These are phyloP conservation scores for Colletotrichum spaethianum DNA, from an alignment of 2,329 filamentous ascomycete species.

Conservation along the genomic window DNA sequence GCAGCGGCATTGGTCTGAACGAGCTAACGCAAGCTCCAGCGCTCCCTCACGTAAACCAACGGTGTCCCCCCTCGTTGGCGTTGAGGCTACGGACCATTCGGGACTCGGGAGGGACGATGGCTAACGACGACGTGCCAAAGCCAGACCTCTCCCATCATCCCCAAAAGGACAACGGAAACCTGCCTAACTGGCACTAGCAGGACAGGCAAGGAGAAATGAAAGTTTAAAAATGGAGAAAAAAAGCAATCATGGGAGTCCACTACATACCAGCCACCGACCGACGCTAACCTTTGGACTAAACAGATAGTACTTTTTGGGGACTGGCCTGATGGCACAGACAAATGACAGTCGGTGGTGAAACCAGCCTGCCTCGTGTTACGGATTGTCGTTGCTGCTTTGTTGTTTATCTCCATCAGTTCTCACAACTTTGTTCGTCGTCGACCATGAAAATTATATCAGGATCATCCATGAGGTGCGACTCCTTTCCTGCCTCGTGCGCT, in stretches of 20 bases:
- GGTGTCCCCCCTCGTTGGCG: constrained; percentile 1
- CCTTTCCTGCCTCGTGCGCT: background rate
- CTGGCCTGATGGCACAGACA: constrained; percentile 7
- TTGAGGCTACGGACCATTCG: constrained; percentile 1
- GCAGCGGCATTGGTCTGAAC: constrained; percentile 25
- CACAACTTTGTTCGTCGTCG: constrained; percentile 7
- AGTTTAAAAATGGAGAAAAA: constrained; percentile 24
- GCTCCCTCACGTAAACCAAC: constrained; percentile 7
- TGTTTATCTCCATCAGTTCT: background rate
- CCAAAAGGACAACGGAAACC: constrained; percentile 14
- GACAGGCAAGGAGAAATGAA: constrained; percentile 18
- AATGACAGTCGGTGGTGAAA: constrained; percentile 10
- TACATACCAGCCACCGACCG: constrained; percentile 25
- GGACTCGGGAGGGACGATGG: background rate
- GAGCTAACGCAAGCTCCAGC: constrained; percentile 29
- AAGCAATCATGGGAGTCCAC: constrained; percentile 23
- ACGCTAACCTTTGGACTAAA: background rate
- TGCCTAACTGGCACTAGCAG: constrained; percentile 27
- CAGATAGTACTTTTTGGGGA: background rate
- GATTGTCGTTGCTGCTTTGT: constrained; percentile 7
- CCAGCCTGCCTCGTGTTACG: constrained; percentile 25
- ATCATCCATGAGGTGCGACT: constrained; percentile 17
- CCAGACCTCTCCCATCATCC: constrained; percentile 4
- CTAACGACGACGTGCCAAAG: background rate
- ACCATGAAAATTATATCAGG: background rate